A percentile compares a stretch with the other conserved stretches of the same genome.
phyloP scores from a whole-genome alignment of 495 filamentous ascomycete genomes.

The Penicillium ucsense region DNA sequence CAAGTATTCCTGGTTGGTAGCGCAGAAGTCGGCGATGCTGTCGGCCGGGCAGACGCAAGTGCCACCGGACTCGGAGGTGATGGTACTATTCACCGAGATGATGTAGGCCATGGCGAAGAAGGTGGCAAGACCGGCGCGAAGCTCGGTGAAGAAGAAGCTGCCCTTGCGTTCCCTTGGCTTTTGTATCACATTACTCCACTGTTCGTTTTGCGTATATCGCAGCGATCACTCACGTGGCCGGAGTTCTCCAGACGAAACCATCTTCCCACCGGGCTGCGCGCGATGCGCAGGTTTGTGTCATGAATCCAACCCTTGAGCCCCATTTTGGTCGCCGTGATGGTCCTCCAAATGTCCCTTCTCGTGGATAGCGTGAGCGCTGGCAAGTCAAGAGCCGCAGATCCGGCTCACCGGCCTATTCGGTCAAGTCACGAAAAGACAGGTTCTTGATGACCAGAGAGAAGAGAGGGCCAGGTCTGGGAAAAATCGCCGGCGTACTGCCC shows the following conservation, averaged over 20 bases:
- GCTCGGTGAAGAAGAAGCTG: constrained; percentile 68
- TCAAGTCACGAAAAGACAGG: background rate
- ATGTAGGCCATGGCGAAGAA: constrained; percentile 89
- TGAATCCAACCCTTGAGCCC: constrained; percentile 39
- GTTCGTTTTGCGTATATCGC: no score
- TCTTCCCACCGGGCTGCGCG: constrained; percentile 50
- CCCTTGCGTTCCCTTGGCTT: constrained; percentile 58
- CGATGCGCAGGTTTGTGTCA: constrained; percentile 44
- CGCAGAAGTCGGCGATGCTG: constrained; percentile 41
- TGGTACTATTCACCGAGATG: constrained; percentile 64
- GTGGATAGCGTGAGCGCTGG: no score
- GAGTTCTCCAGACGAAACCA: constrained; percentile 69
- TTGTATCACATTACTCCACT: background rate
- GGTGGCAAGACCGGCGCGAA: constrained; percentile 68
- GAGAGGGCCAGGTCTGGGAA: background rate
- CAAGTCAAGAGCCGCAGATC: constrained; percentile 1
- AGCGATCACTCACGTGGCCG: constrained; percentile 50
- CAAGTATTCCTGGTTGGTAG: constrained; percentile 46
- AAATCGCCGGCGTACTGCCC: no score
- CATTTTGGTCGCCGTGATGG: constrained; percentile 9
- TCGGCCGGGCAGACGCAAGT: constrained; percentile 59
- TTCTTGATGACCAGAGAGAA: background rate
- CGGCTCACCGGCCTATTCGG: constrained; percentile 4
- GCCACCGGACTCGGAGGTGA: constrained; percentile 56
- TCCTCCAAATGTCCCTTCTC: no score